Base-by-base conservation (phyloP, 371 early-diverging fungal species). In the Catenaria anguillulae region DNA sequence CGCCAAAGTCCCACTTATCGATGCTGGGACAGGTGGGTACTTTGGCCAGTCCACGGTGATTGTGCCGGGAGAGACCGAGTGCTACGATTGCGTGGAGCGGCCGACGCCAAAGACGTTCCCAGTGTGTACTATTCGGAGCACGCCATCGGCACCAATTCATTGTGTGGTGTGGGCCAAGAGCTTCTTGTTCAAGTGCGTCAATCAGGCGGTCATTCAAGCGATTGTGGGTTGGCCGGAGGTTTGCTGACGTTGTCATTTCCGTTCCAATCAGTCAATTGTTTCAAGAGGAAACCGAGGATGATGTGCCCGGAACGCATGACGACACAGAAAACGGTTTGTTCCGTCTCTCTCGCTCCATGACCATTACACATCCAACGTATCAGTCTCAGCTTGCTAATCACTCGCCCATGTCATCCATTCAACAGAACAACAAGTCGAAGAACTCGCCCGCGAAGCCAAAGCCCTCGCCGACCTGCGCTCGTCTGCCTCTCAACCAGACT, bases 131-230 rank as follows among this genome's bases (percentile, higher is more conserved):
- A 97, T 99, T 66, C 83, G 98, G 55, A 86, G 88, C 45, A 97
- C 93, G 4, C 99, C 99, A 0, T 87, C 83, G 52, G 83, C 83
- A 33, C 97, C 98, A 17, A 91, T 97, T 46, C 99, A 99, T 73
- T 98, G 99, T 66, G 90, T 99, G 60, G 96, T 95, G 31, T 99
- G 99, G 99, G 93, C 97, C 60, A 98, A 98, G 73, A 87, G 84
- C 64, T 96, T 87, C 70, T 75, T 97, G 54, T 90, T 87, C 68
- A 76, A 68, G 83, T 82, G 67, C 67, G 46, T 46, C 13, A 31
- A n/a, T n/a, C n/a, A n/a, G n/a, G n/a, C n/a, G n/a, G n/a, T n/a
- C n/a, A n/a, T n/a, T n/a, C n/a, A n/a, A n/a, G n/a, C n/a, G n/a
- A n/a, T n/a, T n/a, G n/a, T n/a, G n/a, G n/a, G n/a, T n/a, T n/a